These are phyloP conservation scores for Scedosporium boydii DNA, from an alignment of 2,329 filamentous ascomycete genomes.

Conservation along the genomic window DNA sequence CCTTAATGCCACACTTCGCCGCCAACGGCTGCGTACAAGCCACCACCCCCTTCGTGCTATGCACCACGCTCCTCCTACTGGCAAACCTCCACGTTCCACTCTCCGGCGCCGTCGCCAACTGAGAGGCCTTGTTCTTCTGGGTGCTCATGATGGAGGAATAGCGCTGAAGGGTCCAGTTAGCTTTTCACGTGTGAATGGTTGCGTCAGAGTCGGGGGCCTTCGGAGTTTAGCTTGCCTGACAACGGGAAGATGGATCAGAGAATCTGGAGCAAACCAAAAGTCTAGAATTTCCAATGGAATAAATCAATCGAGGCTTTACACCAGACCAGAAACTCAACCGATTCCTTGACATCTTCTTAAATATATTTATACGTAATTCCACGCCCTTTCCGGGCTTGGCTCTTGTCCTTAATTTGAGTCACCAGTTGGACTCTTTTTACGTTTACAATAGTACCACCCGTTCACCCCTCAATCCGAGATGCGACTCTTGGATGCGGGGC, in stretches of 20 bases:
- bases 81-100: constrained; percentile 3
- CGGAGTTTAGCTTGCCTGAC: no score
- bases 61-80: constrained; percentile 70
- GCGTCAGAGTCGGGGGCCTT: no score
- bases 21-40: constrained; percentile 85
- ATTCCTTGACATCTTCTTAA: no score
- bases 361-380: no score
- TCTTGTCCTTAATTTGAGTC: no score
- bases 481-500: not conserved
- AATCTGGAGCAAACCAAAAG: no score
- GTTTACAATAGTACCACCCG: not conserved
- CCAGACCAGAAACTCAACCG: no score
- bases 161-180: not conserved
- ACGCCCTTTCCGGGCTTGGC: no score
- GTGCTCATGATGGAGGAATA: not conserved
- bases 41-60: constrained; percentile 87
- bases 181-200: no score
- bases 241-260: no score
- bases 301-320: no score
- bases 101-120: not conserved
- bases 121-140: not conserved
- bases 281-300: no score
- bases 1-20: constrained; percentile 73
- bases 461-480: not conserved
- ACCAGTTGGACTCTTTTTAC: not conserved